Base-by-base conservation (phyloP, 352 stramenopile genomes). In the Lagenidium sp. region DNA sequence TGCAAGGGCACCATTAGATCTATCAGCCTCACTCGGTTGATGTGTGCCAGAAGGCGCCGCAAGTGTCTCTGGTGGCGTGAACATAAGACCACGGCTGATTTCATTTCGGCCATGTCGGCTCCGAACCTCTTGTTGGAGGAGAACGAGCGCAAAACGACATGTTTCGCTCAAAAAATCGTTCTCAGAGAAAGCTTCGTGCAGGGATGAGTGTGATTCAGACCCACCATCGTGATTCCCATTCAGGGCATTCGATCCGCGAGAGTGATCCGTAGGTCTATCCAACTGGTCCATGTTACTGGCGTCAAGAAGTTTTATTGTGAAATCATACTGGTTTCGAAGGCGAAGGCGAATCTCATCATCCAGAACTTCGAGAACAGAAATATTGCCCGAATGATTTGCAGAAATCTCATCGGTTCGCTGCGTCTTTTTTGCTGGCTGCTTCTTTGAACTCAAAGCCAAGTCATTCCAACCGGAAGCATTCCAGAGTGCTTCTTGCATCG, bases 41-140 rank as follows among this genome's bases (percentile, higher is more conserved):
- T 44, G 48, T 5, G 46, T 36, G 6, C 41, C 42, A 31, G 47
- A 15, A 30, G 44, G n/a, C n/a, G n/a, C n/a, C n/a, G n/a, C n/a
- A n/a, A n/a, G n/a, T n/a, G n/a, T n/a, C n/a, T n/a, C n/a, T n/a
- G n/a, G n/a, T n/a, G n/a, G n/a, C 6, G 11, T 66, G 44, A 82
- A 87, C 35, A 90, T 41, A 36, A 85, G 50, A 7, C 67, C 64
- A 6, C 73, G 65, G 11, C 68, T 65, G 19, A 91, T 81, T 7
- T 85, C 73, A 30, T 79, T 87, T 6, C 74, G 63, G 4, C 75
- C 78, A 40, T 94, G 76, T 28, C 68, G 74, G 23, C 80, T 71
- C 0, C 81, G 74, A 20, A 89, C 84, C 49, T 91, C 76, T 64
- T 94, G 78, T 37, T 89, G 71, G 15, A 94, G 51, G n/a, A 90